Base-by-base conservation (phyloP, 139 green algal genomes). In the Tetraselmis chui region DNA sequence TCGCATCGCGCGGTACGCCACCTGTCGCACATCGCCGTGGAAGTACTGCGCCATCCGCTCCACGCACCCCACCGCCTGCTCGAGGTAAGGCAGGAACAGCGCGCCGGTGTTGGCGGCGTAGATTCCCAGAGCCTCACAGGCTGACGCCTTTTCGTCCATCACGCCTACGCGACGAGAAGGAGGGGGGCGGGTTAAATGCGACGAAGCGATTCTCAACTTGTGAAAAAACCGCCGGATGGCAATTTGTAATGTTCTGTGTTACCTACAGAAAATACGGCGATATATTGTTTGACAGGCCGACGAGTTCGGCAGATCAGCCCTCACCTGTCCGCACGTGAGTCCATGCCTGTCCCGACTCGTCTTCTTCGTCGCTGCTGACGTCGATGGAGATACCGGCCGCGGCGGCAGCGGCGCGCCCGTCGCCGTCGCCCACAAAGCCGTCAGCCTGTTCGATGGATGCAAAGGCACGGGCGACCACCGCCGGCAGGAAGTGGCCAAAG, bases 141-240 rank as follows among this genome's bases (percentile, higher is more conserved):
- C 91, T 0, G 91, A 85, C 0, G 84, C 86, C 83, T 95, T 95
- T 84, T 96, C 92, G 28, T 96, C 92, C 84, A 95, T 80, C 23
- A 96, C 88, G 27, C 87, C 92, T 91, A 82, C 31, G 79, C 28
- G 58, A 76, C 30, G 22, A n/a, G n/a, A n/a, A n/a, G n/a, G n/a
- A n/a, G n/a, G n/a, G n/a, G n/a, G n/a, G n/a, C n/a, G n/a, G n/a
- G n/a, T n/a, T n/a, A n/a, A n/a, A n/a, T n/a, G n/a, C n/a, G n/a
- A n/a, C n/a, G n/a, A n/a, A n/a, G n/a, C n/a, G n/a, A n/a, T n/a
- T n/a, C n/a, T n/a, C n/a, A n/a, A n/a, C n/a, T n/a, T n/a, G n/a
- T n/a, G n/a, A n/a, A n/a, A n/a, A n/a, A n/a, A n/a, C n/a, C n/a
- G n/a, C n/a, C n/a, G n/a, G n/a, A n/a, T n/a, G n/a, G n/a, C n/a